These are phyloP conservation scores for Ogataea pini DNA, from an alignment of 805 yeast species.

Conservation along the genomic window DNA sequence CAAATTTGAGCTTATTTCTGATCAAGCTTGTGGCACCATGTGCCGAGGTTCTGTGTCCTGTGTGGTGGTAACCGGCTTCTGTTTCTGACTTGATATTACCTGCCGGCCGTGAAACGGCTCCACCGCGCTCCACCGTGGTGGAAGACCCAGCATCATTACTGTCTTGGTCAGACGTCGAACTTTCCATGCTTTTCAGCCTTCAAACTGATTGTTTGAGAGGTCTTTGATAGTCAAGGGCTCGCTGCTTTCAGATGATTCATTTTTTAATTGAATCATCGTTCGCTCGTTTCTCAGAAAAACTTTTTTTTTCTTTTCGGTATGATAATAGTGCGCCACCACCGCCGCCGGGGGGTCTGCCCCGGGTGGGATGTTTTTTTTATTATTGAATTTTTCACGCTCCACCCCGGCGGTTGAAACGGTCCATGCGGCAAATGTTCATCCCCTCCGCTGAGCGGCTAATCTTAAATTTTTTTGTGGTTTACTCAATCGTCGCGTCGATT, in stretches of 20 bases:
- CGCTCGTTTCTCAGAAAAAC: constrained; percentile 4
- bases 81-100: neutral
- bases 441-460: neutral
- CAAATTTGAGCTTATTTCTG: constrained; percentile 65
- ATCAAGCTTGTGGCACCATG: constrained; percentile 44
- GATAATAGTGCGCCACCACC: neutral
- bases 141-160: constrained; percentile 7
- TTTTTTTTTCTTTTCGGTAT: constrained; percentile 2
- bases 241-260: constrained; percentile 9
- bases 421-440: neutral
- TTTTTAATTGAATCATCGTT: constrained; percentile 10
- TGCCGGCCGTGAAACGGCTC: neutral
- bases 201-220: neutral
- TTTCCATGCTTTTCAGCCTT: neutral
- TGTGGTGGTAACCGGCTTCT: neutral
- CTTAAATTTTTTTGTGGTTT: neutral
- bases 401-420: neutral
- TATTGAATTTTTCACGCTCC: neutral
- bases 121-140: neutral
- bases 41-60: constrained; percentile 14
- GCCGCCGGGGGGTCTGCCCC: neutral
- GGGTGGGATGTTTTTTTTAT: neutral
- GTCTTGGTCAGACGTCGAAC: constrained; percentile 4
- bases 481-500: neutral
- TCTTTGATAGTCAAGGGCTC: neutral